Base-by-base conservation (phyloP, 768 basidiomycete species). In the Fibroporia radiculosa region DNA sequence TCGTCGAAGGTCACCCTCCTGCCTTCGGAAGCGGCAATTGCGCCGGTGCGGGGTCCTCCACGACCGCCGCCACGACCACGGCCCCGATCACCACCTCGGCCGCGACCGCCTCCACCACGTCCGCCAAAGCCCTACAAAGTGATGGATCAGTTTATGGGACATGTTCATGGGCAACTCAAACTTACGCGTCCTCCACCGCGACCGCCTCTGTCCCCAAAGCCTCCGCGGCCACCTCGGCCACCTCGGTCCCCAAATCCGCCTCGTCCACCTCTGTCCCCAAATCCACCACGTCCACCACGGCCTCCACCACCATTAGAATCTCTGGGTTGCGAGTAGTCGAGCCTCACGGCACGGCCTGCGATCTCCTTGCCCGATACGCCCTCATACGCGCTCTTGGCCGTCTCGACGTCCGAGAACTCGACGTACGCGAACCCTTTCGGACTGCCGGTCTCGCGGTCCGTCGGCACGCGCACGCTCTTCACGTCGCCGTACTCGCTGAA, bases 351-450 rank as follows among this genome's bases (percentile, higher is more conserved):
- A 41, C 96, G 79, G 4, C 95, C 95, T 25, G 82, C 86, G 40
- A 96, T 73, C 48, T 93, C 88, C 46, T 70, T 64, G 25, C 89
- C 87, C 31, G 75, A 72, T 22, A 77, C 71, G 3, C 74, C 78
- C 55, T 75, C 79, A 48, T 80, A 77, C 2, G 95, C 95, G 60
- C 81, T 82, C 67, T 82, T 83, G 10, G 96, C 88, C 43, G 75
- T 68, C 22, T 82, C 86, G 29, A 90, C 57, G 54, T 84, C 82
- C 53, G 82, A 78, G 65, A 93, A 96, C 65, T 97, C 92, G 59
- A 99, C 87, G 66, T 98, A 98, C 18, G 82, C 96, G 65, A 95
- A 98, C 57, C 96, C 96, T 66, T 97, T 98, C 36, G 89, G 82
- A 49, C 72, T 75, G 23, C 92, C 93, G 6, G 85, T 76, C 40